Percentiles rank a stretch among this genome's conserved stretches.
Conservation (phyloP, 1,139 yeast species). For the Saccharomycopsis crataegensis region DNA sequence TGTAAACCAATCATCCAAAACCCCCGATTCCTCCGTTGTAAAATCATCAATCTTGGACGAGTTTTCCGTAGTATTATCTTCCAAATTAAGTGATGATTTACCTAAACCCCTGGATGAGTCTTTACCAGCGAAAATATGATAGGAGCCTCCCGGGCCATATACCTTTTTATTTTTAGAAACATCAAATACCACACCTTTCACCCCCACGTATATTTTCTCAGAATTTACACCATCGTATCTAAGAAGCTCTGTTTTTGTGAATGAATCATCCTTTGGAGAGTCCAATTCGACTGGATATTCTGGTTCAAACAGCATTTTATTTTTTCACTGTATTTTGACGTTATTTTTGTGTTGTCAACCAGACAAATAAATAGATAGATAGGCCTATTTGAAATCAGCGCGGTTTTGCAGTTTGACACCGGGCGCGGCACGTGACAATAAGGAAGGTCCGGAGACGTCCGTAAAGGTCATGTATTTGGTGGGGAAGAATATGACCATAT, state of each 20-base stretch:
- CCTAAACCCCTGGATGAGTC: constrained; percentile 74
- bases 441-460: too few relatives aligned
- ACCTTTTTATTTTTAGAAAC: constrained; percentile 57
- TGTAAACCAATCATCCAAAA: constrained; percentile 50
- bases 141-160: constrained; percentile 72
- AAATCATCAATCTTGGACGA: constrained; percentile 45
- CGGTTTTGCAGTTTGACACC: too few relatives aligned
- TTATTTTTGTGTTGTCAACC: too few relatives aligned
- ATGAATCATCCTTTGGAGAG: constrained; percentile 39
- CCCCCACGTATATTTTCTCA: constrained; percentile 56
- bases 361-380: too few relatives aligned
- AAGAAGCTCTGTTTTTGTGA: constrained; percentile 35
- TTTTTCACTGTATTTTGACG: neutral
- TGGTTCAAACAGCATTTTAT: constrained; percentile 34
- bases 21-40: constrained; percentile 41
- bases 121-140: constrained; percentile 65
- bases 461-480: too few relatives aligned
- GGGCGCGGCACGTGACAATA: too few relatives aligned
- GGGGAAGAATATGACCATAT: too few relatives aligned
- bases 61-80: constrained; percentile 33
- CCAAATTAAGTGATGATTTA: constrained; percentile 42
- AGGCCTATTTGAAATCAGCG: too few relatives aligned
- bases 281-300: constrained; percentile 41
- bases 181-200: constrained; percentile 71
- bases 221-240: constrained; percentile 39